Evolutionary conservation across 257 asterid species (phyloP).

Genomic region (Nicotiana tomentosiformis): DNA sequence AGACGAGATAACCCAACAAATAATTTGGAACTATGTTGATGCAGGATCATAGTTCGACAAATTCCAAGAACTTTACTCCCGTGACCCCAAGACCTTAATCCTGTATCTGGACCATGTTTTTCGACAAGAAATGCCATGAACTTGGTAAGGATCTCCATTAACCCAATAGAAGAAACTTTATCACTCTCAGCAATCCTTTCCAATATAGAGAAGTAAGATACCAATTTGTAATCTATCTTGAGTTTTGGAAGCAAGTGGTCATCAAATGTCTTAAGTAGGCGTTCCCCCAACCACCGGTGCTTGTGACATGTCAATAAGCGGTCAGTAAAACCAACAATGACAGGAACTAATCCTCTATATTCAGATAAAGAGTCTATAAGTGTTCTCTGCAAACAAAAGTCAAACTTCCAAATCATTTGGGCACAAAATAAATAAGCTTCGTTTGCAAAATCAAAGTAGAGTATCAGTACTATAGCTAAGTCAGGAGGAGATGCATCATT

Average conservation of each 20-base stretch:
- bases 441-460: slow-evolving; percentile 18
- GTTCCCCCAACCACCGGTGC: slow-evolving; percentile 77
- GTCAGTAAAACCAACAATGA: slow-evolving; percentile 55
- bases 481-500: not conserved
- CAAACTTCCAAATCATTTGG: slow-evolving; percentile 1
- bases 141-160: slow-evolving; percentile 64
- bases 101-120: slow-evolving; percentile 81
- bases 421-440: not conserved
- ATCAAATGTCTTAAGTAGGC: slow-evolving; percentile 66
- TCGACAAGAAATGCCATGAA: slow-evolving; percentile 62
- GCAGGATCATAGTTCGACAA: slow-evolving; percentile 80
- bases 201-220: slow-evolving; percentile 70
- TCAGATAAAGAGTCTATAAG: slow-evolving; percentile 58
- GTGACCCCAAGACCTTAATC: slow-evolving; percentile 75
- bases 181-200: slow-evolving; percentile 71
- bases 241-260: slow-evolving; percentile 66
- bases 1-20: slow-evolving; percentile 64
- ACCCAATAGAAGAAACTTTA: slow-evolving; percentile 66
- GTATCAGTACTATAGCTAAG: slow-evolving; percentile 10
- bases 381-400: slow-evolving; percentile 43
- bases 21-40: slow-evolving; percentile 76
- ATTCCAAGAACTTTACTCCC: slow-evolving; percentile 83
- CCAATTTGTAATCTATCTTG: slow-evolving; percentile 64
- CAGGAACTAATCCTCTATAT: slow-evolving; percentile 68
- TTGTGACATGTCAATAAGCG: slow-evolving; percentile 71